phyloP scores from a whole-genome alignment of 2,329 filamentous ascomycete species.

The Trichocomaceae sp. region DNA sequence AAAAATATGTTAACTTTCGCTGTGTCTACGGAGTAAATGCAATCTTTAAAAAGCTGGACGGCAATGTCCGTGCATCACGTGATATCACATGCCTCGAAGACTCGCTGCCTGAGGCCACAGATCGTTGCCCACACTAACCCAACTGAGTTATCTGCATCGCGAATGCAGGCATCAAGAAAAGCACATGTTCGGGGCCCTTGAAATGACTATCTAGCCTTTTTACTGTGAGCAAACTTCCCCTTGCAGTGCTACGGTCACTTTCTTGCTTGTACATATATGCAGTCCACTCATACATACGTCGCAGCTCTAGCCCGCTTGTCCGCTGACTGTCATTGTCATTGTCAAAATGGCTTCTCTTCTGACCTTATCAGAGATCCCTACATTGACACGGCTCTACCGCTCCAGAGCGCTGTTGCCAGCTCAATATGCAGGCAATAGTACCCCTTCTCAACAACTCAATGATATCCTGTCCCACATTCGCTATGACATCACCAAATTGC shows the following conservation, averaged over 20 bases:
- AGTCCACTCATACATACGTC: background rate
- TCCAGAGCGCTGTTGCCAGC: constrained; percentile 42
- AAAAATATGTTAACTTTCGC: no score
- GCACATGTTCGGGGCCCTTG: background rate
- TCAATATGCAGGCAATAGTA: constrained; percentile 21
- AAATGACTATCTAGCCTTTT: background rate
- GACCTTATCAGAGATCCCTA: constrained; percentile 33
- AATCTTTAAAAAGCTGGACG: no score
- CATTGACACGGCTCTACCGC: constrained; percentile 58
- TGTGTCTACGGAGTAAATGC: no score
- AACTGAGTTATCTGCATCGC: background rate
- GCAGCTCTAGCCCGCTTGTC: background rate
- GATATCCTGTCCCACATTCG: constrained; percentile 58
- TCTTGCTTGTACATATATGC: background rate
- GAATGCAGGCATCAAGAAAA: background rate
- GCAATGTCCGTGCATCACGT: background rate
- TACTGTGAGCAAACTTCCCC: background rate
- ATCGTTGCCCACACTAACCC: no score
- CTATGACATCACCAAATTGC: constrained; percentile 74
- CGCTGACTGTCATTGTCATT: background rate
- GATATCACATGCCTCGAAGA: no score
- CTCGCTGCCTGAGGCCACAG: no score
- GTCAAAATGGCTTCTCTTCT: constrained; percentile 14
- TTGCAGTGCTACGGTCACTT: background rate
- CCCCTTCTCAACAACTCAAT: constrained; percentile 46